Conservation (phyloP, 1,284 basidiomycete species). For the Peniophora sp. region DNA sequence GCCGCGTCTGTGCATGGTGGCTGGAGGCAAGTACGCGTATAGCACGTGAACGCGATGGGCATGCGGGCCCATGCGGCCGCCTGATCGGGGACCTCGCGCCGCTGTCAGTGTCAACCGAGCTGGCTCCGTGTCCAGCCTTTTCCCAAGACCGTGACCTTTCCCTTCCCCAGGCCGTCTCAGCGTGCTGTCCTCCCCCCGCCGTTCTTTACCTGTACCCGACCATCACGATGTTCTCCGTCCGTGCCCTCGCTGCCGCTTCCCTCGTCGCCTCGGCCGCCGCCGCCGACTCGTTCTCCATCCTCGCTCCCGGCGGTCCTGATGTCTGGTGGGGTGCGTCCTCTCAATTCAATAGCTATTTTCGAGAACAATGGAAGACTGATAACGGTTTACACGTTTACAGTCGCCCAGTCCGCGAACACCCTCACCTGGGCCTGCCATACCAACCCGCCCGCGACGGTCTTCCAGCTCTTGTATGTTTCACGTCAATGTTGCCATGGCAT, state of each 20-base stretch:
- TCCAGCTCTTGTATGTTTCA: slow-evolving; percentile 5
- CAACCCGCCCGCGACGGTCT: slow-evolving; percentile 5
- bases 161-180: slow-evolving; percentile 1
- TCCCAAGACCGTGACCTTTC: not conserved
- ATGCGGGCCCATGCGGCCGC: too few species aligned
- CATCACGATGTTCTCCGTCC: slow-evolving; percentile 29
- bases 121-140: not conserved
- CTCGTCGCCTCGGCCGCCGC: slow-evolving; percentile 27
- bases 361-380: not conserved
- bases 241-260: slow-evolving; percentile 24
- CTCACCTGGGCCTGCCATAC: slow-evolving; percentile 9
- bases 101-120: not conserved
- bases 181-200: slow-evolving; percentile 3
- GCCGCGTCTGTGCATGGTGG: slow-evolving; percentile 56
- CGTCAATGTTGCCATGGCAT: not conserved
- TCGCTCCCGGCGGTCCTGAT: slow-evolving; percentile 27
- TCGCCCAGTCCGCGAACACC: slow-evolving; percentile 10
- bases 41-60: not conserved
- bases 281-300: slow-evolving; percentile 20
- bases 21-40: not conserved
- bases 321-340: slow-evolving; percentile 41
- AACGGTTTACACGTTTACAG: slow-evolving; percentile 4
- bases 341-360: not conserved
- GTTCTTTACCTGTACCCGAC: slow-evolving; percentile 1
- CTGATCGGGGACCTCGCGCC: not conserved